phyloP scores from a whole-genome alignment of 371 early-diverging fungal species.

The Mortierella sp. region DNA sequence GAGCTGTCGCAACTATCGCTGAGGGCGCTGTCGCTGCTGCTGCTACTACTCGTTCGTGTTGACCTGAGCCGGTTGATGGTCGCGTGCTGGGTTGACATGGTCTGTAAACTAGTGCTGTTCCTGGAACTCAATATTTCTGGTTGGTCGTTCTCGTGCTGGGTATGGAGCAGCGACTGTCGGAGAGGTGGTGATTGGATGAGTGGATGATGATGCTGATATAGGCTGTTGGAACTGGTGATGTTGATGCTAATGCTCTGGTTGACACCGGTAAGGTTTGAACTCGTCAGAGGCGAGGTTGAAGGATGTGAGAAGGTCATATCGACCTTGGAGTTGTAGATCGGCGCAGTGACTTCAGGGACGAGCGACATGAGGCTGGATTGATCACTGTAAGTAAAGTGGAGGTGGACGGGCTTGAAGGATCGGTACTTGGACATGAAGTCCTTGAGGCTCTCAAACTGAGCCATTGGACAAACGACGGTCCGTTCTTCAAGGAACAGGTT shows the following conservation, averaged over 20 bases:
- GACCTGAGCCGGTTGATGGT: slow-evolving; percentile 1
- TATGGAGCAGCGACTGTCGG: slow-evolving; percentile 11
- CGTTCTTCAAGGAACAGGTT: slow-evolving; percentile 35
- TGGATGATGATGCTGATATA: slow-evolving; percentile 41
- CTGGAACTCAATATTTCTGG: slow-evolving; percentile 10
- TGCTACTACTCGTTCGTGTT: slow-evolving; percentile 15
- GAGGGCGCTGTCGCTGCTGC: slow-evolving; percentile 15
- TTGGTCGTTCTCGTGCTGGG: slow-evolving; percentile 36
- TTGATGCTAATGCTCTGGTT: slow-evolving; percentile 53
- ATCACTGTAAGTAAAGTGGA: slow-evolving; percentile 53
- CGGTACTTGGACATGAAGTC: slow-evolving; percentile 55
- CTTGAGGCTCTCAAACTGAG: slow-evolving; percentile 50
- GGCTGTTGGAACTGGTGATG: slow-evolving; percentile 31
- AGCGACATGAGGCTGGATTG: slow-evolving; percentile 44
- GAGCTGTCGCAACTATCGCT: slow-evolving; percentile 16
- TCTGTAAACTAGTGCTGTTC: not conserved
- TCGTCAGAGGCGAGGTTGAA: slow-evolving; percentile 31
- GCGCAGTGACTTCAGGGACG: slow-evolving; percentile 27
- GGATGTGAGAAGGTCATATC: slow-evolving; percentile 33
- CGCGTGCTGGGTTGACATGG: not conserved
- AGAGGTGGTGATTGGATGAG: not conserved
- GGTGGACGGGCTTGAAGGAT: slow-evolving; percentile 43
- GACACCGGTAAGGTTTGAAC: slow-evolving; percentile 26
- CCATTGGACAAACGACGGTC: slow-evolving; percentile 48
- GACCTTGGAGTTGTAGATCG: slow-evolving; percentile 47